Base-by-base conservation (phyloP, 805 yeast genomes). In the Kurtzmaniella fragi region DNA sequence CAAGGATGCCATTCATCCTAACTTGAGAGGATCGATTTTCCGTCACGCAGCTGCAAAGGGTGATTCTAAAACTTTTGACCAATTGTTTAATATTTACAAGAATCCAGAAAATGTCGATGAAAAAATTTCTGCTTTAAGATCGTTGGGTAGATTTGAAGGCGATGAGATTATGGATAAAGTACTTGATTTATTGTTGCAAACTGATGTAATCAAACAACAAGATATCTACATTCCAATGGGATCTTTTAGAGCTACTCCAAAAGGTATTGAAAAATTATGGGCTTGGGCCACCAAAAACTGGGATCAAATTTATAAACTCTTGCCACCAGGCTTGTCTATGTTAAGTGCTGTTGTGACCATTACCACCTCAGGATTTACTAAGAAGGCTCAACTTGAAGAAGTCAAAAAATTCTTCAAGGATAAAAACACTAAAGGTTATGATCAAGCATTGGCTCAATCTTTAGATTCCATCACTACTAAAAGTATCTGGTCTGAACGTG, bases 281-380 rank as follows among this genome's bases (percentile, higher is more conserved):
- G 40, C 53, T 13, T 91, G 96, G 95, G 54, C 79, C 49, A 71
- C 74, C 51, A 52, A 43, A 11, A 81, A 90, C 61, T 91, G 95
- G 91, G 88, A 78, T 41, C 73, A 67, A 33, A 56, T 91, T 43
- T 63, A 64, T 50, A 72, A 77, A 57, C 67, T 73, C 53, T 74
- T 88, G 56, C 96, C 97, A 37, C 87, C 95, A 12, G 83, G 87
- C 10, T 73, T 83, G 46, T 73, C 88, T 17, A 78, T 89, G 86
- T 70, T 91, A 51, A 84, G 91, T 15, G 70, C 82, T 14, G 80
- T 93, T 42, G 84, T 91, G 30, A 68, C 72, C 26, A 46, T 84
- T 28, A 64, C 81, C 35, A 73, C 85, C 30, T 62, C 79, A 17
- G 78, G 83, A 1, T 82, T 78, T 62, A 73, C 88, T 23, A 74